Conservation (phyloP, 352 stramenopile genomes). For the Globisporangium nagaii region DNA sequence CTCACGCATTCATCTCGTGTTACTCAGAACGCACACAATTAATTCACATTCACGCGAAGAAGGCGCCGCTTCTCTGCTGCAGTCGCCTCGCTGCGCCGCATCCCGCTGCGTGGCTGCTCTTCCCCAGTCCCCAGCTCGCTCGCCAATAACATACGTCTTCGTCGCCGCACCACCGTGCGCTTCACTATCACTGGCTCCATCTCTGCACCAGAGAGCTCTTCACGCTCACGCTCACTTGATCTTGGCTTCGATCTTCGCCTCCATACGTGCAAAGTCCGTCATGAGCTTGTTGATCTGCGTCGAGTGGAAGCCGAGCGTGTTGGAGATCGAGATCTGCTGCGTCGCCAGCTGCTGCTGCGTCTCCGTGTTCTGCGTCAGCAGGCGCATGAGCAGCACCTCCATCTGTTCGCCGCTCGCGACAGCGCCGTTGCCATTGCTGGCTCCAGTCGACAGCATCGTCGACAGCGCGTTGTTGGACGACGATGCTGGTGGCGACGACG, state of each 20-base stretch:
- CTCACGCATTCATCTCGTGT: too few relatives aligned
- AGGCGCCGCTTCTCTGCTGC: too few relatives aligned
- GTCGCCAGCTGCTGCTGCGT: slow-evolving; percentile 76
- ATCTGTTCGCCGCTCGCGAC: slow-evolving; percentile 30
- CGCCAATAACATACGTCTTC: too few relatives aligned
- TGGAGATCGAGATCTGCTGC: slow-evolving; percentile 68
- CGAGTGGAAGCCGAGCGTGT: slow-evolving; percentile 59
- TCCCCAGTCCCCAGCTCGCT: too few relatives aligned
- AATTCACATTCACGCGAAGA: too few relatives aligned
- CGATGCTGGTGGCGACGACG: background rate
- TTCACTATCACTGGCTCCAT: too few relatives aligned
- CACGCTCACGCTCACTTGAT: slow-evolving; percentile 20
- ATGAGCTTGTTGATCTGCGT: slow-evolving; percentile 75
- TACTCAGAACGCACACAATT: too few relatives aligned
- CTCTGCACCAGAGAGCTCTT: too few relatives aligned
- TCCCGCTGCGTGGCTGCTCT: too few relatives aligned
- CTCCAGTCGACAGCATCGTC: slow-evolving; percentile 5
- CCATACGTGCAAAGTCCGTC: slow-evolving; percentile 66
- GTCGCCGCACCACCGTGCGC: too few relatives aligned
- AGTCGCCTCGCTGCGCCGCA: too few relatives aligned
- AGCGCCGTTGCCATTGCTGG: background rate
- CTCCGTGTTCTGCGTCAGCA: slow-evolving; percentile 80
- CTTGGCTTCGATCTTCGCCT: slow-evolving; percentile 66
- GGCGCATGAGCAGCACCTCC: slow-evolving; percentile 70
- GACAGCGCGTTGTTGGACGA: slow-evolving; percentile 6